A percentile compares a stretch with the other conserved stretches of the same genome.
Evolutionary conservation across 2,329 filamentous ascomycete species (phyloP).

Genomic region (Arthrinium puccinioides): DNA sequence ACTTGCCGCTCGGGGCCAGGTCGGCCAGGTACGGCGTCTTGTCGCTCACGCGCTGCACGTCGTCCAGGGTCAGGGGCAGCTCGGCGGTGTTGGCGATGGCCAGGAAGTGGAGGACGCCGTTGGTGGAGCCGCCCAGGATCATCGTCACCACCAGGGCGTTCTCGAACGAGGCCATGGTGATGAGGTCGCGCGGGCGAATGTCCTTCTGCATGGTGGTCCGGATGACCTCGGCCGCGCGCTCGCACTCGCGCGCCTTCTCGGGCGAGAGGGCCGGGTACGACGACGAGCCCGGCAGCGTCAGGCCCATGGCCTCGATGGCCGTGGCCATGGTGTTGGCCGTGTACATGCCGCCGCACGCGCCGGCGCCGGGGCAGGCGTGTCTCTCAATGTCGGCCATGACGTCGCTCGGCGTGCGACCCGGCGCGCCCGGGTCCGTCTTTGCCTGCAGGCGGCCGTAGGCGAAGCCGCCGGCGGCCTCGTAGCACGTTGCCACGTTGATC

Average conservation of each 20-base stretch:
- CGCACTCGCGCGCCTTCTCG: constrained; percentile 80
- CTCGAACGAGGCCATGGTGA: constrained; percentile 76
- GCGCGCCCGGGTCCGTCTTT: constrained; percentile 51
- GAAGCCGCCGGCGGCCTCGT: constrained; percentile 80
- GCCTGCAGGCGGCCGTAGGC: constrained; percentile 69
- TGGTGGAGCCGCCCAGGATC: constrained; percentile 85
- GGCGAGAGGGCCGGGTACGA: constrained; percentile 76
- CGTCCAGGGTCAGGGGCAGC: constrained; percentile 69
- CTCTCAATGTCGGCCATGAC: constrained; percentile 75
- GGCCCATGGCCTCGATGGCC: constrained; percentile 76
- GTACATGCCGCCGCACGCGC: constrained; percentile 75
- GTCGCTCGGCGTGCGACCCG: constrained; percentile 61
- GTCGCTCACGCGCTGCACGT: constrained; percentile 73
- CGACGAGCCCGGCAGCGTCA: constrained; percentile 75
- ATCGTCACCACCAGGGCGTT: constrained; percentile 88
- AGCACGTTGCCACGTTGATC: constrained; percentile 82
- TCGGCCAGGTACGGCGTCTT: constrained; percentile 83
- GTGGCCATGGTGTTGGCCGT: constrained; percentile 89
- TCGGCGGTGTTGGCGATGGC: constrained; percentile 85
- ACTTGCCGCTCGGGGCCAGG: constrained; percentile 74
- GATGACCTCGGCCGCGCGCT: constrained; percentile 73
- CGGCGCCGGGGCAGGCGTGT: constrained; percentile 66
- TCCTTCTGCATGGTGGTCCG: constrained; percentile 72
- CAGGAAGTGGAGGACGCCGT: constrained; percentile 81
- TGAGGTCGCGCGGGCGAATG: constrained; percentile 71